These are phyloP conservation scores for Cordyceps farinosa DNA, from an alignment of 2,329 filamentous ascomycete species.

Conservation along the genomic window DNA sequence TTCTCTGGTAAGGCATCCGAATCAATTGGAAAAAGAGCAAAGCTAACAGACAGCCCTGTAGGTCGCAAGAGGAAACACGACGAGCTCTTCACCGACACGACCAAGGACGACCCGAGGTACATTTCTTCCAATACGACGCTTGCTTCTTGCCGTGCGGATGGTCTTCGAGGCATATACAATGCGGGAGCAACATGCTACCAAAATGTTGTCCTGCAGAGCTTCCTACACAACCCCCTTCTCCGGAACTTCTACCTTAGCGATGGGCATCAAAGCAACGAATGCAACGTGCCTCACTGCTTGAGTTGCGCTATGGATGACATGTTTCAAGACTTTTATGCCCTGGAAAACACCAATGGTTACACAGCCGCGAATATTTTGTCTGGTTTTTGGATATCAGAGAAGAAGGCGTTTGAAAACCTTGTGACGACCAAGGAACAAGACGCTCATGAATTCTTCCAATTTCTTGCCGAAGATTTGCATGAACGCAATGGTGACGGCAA, in stretches of 20 bases:
- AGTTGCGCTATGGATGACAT: constrained; percentile 71
- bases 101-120: constrained; percentile 71
- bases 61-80: constrained; percentile 73
- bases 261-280: constrained; percentile 77
- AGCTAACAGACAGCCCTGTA: constrained; percentile 26
- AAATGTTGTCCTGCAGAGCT: constrained; percentile 89
- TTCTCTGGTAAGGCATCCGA: constrained; percentile 55
- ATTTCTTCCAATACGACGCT: constrained; percentile 74
- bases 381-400: constrained; percentile 84
- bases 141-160: constrained; percentile 80
- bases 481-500: constrained; percentile 72
- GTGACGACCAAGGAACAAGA: constrained; percentile 95
- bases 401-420: constrained; percentile 66
- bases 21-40: not conserved
- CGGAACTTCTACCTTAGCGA: constrained; percentile 90
- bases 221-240: constrained; percentile 89
- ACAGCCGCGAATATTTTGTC: constrained; percentile 86
- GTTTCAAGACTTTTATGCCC: constrained; percentile 67
- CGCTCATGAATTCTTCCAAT: constrained; percentile 96
- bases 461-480: constrained; percentile 87
- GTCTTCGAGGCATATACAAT: constrained; percentile 90
- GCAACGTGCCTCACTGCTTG: constrained; percentile 59
- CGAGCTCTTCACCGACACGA: constrained; percentile 61
- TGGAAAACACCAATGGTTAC: constrained; percentile 82
- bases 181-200: constrained; percentile 99